Base-by-base conservation (phyloP, 192 early-diverging fungal genomes). In the Coemansia nantahalensis region DNA sequence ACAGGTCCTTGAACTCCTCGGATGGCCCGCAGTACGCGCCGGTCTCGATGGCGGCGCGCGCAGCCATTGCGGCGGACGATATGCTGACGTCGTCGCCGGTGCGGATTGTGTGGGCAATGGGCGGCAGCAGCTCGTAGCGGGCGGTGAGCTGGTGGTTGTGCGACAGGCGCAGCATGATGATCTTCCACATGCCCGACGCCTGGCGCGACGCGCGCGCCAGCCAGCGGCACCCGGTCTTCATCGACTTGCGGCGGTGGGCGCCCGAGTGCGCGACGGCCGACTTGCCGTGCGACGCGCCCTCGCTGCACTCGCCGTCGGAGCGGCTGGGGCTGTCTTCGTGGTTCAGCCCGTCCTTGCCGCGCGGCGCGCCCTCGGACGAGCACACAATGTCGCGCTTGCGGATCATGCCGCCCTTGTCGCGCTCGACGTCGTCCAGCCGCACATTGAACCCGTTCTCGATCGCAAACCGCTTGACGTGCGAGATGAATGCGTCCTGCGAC, bases 321-420 rank as follows among this genome's bases (percentile, higher is more conserved):
- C 42, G 45, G 19, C 54, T 37, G 1, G 33, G 54, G 59, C 67
- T 77, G 43, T 65, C 63, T 33, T 77, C 67, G 51, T 59, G 62
- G 62, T 66, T 69, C 22, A 57, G 8, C 5, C 8, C 45, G 19
- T 77, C 74, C 38, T 70, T 68, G 58, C 67, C 52, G 41, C 74
- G 74, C 16, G 74, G 74, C 39, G 56, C 62, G 35, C 74, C 74
- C 51, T 77, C 74, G 0, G 74, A 61, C 23, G 74, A 77, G 35
- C 74, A 77, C 55, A 77, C 74, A 15, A 77, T 77, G 62, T 77
- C 74, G 58, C 74, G 74, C 44, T 77, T 77, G 48, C 74, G 74
- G 50, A 77, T 77, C 23, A 38, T 12, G 9, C 74, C 74, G n/a
- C 50, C 67, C 54, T 77, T 77, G 66, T 77, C 74, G 24, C 74